Evolutionary conservation across 441 rosid species (phyloP), one percentile per base, ranked within the genome.

Genomic region (Viola pubescens): DNA sequence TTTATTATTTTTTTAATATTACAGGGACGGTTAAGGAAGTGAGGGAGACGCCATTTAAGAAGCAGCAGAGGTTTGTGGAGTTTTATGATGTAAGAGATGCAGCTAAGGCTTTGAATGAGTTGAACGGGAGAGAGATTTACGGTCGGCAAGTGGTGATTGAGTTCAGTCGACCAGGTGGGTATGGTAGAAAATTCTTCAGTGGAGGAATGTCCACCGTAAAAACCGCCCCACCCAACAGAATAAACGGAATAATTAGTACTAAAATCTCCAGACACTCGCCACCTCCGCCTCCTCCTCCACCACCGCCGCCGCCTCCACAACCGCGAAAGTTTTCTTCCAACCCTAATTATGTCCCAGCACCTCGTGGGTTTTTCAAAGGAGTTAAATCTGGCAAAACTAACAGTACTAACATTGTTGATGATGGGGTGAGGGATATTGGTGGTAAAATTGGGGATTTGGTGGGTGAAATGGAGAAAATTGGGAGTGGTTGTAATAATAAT

Each of bases 21-120:
- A 4, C 62, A 91, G 97, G 98, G 62, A 60, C 77, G n/a, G 80
- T 89, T 44, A 89, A 79, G 74, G 98, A 91, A 71, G 68, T 89
- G 58, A 74, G 98, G 62, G 98, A 87, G 77, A 91, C 98, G 0
- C 98, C 97, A 13, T 73, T 69, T 67, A 91, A 91, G 87, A 89
- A 80, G 67, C 82, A 85, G 57, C 98, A 91, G 50, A 79, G 82
- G 63, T 91, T 91, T 58, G 62, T 91, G 7, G 98, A 91, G 82
- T 90, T 81, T 61, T 82, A 75, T 67, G 94, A 89, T 63, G 60
- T 86, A 0, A 77, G 96, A 66, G 85, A 86, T 57, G 87, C 96
- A 6, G 81, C 89, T 0, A 76, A 61, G 63, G 96, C 96, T 11
- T 69, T 77, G 34, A 70, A 68, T 41, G 68, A 76, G 62, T 79